phyloP scores from a whole-genome alignment of 805 yeast genomes.

The Ogataea paradorogensis region DNA sequence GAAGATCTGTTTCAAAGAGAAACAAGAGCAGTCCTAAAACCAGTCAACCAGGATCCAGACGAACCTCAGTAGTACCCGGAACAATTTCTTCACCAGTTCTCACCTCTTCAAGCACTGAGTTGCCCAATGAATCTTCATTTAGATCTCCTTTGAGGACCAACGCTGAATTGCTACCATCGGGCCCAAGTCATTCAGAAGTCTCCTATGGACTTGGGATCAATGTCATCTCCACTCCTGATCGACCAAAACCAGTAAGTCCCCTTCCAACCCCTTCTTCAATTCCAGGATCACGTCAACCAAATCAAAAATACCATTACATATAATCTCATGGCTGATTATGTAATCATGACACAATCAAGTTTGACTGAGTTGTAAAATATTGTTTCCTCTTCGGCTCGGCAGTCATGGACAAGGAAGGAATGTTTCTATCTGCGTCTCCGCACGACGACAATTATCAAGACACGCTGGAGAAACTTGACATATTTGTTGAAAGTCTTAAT shows the following conservation, averaged over 20 bases:
- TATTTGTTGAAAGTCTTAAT: constrained; percentile 15
- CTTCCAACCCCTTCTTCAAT: background rate
- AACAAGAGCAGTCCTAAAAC: background rate
- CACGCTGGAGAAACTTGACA: constrained; percentile 17
- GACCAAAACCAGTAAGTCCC: background rate
- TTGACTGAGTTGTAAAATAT: background rate
- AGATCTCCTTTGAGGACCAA: constrained; percentile 1
- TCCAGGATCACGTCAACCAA: background rate
- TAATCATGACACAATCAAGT: constrained; percentile 1
- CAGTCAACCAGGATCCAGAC: constrained; percentile 3
- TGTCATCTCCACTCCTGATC: background rate
- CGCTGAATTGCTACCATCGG: constrained; percentile 2
- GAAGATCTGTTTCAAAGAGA: too few species aligned
- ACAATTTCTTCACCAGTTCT: background rate
- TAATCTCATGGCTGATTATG: background rate
- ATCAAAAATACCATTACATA: constrained; percentile 2
- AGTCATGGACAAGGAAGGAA: constrained; percentile 14
- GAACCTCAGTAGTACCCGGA: background rate
- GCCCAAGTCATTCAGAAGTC: background rate
- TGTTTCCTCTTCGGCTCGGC: constrained; percentile 1
- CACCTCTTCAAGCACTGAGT: background rate
- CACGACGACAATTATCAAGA: constrained; percentile 3
- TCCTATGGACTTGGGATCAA: too few species aligned
- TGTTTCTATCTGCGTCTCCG: constrained; percentile 11
- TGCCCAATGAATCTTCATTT: background rate